These are phyloP conservation scores for Abortiporus biennis DNA, from an alignment of 1,284 basidiomycete genomes.

Conservation along the genomic window DNA sequence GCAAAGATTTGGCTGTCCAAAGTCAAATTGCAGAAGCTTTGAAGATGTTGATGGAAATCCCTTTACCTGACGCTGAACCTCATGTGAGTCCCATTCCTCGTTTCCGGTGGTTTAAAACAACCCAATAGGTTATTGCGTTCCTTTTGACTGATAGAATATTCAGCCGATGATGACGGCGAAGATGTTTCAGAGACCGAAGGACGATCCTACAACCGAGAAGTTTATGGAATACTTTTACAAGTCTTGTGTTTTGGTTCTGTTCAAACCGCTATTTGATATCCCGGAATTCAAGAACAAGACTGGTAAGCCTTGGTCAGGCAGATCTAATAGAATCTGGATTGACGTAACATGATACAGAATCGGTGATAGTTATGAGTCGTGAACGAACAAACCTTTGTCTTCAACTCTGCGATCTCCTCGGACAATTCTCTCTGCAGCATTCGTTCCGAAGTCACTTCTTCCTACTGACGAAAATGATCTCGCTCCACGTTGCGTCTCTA, in stretches of 20 bases:
- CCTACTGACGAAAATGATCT: constrained; percentile 75
- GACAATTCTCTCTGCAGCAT: constrained; percentile 86
- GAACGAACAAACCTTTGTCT: constrained; percentile 76
- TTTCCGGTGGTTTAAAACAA: too few relatives aligned
- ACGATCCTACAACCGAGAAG: constrained; percentile 80
- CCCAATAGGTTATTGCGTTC: not conserved
- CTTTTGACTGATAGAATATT: constrained; percentile 4
- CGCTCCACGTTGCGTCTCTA: constrained; percentile 70
- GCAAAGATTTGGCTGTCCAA: constrained; percentile 83
- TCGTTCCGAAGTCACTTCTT: constrained; percentile 89
- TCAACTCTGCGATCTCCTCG: constrained; percentile 85
- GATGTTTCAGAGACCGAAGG: constrained; percentile 53
- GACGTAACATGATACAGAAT: constrained; percentile 30
- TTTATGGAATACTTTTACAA: constrained; percentile 94
- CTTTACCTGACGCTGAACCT: constrained; percentile 26
- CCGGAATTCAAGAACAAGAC: constrained; percentile 67
- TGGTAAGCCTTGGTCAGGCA: too few relatives aligned
- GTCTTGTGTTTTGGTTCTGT: constrained; percentile 66
- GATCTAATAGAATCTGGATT: not conserved
- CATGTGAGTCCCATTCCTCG: constrained; percentile 17
- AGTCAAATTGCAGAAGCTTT: constrained; percentile 90
- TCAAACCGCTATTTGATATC: constrained; percentile 75
- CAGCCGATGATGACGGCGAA: constrained; percentile 28
- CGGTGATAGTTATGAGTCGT: constrained; percentile 50
- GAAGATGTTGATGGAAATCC: constrained; percentile 78